Percentiles rank a stretch among this genome's conserved stretches.
Evolutionary conservation across 345 rosid genomes (phyloP).

Genomic region (Noccaea bulbosa): DNA sequence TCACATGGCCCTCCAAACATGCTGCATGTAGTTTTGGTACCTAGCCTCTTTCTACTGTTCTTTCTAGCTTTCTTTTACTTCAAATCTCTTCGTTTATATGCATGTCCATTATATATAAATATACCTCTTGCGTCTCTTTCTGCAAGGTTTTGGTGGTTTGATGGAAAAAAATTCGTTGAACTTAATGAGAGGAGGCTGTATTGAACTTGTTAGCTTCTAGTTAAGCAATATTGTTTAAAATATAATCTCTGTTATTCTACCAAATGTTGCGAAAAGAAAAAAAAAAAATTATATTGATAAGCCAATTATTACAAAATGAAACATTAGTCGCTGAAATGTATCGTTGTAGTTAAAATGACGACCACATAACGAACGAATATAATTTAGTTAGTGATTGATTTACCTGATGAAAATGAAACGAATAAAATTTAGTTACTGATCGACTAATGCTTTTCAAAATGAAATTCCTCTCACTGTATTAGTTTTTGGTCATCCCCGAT

Average conservation of each 20-base stretch:
- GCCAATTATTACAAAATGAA: too few species aligned
- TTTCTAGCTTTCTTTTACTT: conserved; percentile 27
- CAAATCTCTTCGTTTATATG: conserved; percentile 5
- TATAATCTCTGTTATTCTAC: background rate
- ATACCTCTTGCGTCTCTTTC: background rate
- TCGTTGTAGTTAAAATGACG: too few species aligned
- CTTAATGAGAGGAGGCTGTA: background rate
- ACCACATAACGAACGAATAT: too few species aligned
- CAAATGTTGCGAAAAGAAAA: too few species aligned
- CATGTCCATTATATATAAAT: conserved; percentile 23
- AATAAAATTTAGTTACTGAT: too few species aligned
- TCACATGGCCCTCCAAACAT: conserved; percentile 90
- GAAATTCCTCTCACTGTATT: background rate
- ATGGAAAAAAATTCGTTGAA: background rate
- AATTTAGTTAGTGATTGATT: too few species aligned
- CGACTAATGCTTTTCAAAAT: background rate
- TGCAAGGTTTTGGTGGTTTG: background rate
- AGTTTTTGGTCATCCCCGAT: conserved; percentile 27
- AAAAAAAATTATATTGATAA: too few species aligned
- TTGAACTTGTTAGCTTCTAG: conserved; percentile 20
- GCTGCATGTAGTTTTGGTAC: conserved; percentile 9
- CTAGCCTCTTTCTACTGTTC: conserved; percentile 16
- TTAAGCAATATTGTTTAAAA: background rate
- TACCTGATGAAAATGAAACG: too few species aligned
- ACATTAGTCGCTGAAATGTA: too few species aligned